Evolutionary conservation across 257 asterid genomes (phyloP), one percentile per base, ranked within the genome.

Genomic region (Marsdenia floribunda): DNA sequence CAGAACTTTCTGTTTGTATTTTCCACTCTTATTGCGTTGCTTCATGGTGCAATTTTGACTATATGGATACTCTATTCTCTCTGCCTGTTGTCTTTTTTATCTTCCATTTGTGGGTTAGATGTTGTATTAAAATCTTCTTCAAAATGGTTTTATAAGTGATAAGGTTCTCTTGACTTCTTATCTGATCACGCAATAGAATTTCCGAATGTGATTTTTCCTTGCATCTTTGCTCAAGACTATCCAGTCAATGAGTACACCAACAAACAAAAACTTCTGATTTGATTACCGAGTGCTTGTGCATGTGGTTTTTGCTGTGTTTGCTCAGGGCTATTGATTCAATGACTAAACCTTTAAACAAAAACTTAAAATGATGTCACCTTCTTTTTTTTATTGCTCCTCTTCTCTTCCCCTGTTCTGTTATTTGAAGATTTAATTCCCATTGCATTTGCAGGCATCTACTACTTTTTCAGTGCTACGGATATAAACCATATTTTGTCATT

Each of bases 91-190:
- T 18, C 50, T 37, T 6, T 66, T 37, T 21, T 19, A 1, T 21
- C 71, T 66, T 24, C 38, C 65, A 59, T 59, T 22, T 59, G 26
- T 37, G 19, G 70, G 70, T 65, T 65, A 38, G 19, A 38, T 65
- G 24, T 65, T 65, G 24, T 65, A 15, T 24, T 37, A 19, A 6
- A 6, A 33, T 33, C 13, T 63, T 16, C 35, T 64, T 64, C 22
- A 64, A 35, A 15, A 33, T 33, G 12, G 10, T 26, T 52, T 3
- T 5, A 2, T 40, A 60, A 3, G 67, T 10, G 2, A 61, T 61
- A 14, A 29, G 68, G 44, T 64, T 64, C 15, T 64, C 5, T 64
- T 14, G 13, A 18, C 47, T 35, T 64, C 38, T 64, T 46, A 35
- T 33, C 24, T 19, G 8, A 59, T 59, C 16, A 10, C 2, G 21